Percentiles rank a stretch among this genome's conserved stretches.
phyloP scores from a whole-genome alignment of 2,329 filamentous ascomycete genomes.

The Aschersonia sp. region DNA sequence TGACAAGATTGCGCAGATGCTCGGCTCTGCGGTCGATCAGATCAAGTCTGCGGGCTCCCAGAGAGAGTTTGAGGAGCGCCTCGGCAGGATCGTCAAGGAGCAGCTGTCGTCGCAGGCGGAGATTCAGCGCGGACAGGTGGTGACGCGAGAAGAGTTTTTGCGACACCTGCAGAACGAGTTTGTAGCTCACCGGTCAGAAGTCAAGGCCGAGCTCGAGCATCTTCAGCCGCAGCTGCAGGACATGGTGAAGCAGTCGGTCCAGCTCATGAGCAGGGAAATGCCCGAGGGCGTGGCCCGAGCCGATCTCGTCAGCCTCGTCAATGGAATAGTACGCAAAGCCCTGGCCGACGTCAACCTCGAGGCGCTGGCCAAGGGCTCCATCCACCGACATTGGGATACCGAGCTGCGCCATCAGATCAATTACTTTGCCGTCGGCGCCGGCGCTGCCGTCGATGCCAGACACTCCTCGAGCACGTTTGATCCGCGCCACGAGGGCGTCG shows the following conservation, averaged over 20 bases:
- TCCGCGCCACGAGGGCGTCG: conserved; percentile 9
- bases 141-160: conserved; percentile 36
- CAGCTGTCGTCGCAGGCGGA: conserved; percentile 15
- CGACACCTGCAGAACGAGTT: conserved; percentile 25
- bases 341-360: conserved; percentile 31
- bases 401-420: conserved; percentile 48
- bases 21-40: conserved; percentile 18
- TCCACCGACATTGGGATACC: conserved; percentile 26
- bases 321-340: conserved; percentile 25
- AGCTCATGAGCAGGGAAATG: conserved; percentile 10
- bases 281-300: conserved; percentile 20
- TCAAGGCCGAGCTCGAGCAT: conserved; percentile 24
- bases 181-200: conserved; percentile 20
- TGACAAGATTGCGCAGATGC: conserved; percentile 16
- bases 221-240: conserved; percentile 20
- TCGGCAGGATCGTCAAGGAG: conserved; percentile 22
- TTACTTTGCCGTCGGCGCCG: conserved; percentile 52
- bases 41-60: conserved; percentile 18
- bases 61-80: conserved; percentile 16
- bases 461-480: conserved; percentile 46
- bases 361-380: conserved; percentile 29
- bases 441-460: conserved; percentile 46
- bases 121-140: conserved; percentile 17
- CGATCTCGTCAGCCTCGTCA: conserved; percentile 26
- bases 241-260: conserved; percentile 16